phyloP scores from a whole-genome alignment of 768 basidiomycete species.

The Cystofilobasidium ferigula region DNA sequence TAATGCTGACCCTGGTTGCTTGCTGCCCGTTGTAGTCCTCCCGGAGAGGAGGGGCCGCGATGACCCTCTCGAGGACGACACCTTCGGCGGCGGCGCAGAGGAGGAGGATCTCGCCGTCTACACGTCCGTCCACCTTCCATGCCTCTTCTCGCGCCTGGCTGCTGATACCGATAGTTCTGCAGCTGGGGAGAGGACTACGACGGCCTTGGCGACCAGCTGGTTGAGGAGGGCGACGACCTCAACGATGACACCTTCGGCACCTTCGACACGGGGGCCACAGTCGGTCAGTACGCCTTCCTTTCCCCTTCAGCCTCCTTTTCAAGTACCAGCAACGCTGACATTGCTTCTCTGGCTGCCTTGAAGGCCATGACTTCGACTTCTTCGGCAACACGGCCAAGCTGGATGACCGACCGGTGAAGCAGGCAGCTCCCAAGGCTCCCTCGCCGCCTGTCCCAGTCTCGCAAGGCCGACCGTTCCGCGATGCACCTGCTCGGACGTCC shows the following conservation, averaged over 20 bases:
- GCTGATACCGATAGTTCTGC: background rate
- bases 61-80: conserved; percentile 7
- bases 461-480: background rate
- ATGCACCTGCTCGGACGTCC: background rate
- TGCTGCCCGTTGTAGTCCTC: conserved; percentile 8
- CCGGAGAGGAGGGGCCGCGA: conserved; percentile 23
- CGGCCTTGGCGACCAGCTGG: conserved; percentile 72
- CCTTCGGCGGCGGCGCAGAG: conserved; percentile 26
- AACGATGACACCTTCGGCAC: conserved; percentile 94
- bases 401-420: conserved; percentile 21
- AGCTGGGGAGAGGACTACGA: conserved; percentile 84
- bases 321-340: too few relatives aligned
- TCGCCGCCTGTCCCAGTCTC: conserved; percentile 14
- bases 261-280: conserved; percentile 35
- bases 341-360: conserved; percentile 10
- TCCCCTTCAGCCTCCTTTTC: background rate
- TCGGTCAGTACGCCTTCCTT: conserved; percentile 50
- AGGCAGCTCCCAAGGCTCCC: conserved; percentile 13
- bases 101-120: conserved; percentile 69
- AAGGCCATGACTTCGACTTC: conserved; percentile 91
- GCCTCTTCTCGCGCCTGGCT: background rate
- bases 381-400: conserved; percentile 40
- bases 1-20: background rate
- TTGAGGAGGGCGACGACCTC: conserved; percentile 80
- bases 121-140: conserved; percentile 6